phyloP scores from a whole-genome alignment of 352 stramenopile genomes.

The Phytophthora meadii region DNA sequence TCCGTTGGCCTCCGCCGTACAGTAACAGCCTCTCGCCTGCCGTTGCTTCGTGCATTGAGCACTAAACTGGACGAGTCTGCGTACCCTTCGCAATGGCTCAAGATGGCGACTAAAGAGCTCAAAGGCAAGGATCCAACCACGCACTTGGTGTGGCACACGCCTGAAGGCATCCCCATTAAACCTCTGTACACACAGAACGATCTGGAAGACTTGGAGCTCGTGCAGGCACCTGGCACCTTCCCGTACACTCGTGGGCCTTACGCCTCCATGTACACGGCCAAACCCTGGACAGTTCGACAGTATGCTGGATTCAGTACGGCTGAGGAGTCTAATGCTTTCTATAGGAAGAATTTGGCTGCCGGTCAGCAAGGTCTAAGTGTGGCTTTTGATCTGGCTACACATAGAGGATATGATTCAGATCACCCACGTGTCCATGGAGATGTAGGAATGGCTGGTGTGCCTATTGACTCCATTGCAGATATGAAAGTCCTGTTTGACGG shows the following conservation, averaged over 20 bases:
- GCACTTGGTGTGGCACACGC: constrained; percentile 82
- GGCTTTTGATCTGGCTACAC: constrained; percentile 98
- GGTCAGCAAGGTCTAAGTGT: constrained; percentile 94
- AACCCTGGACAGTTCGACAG: constrained; percentile 95
- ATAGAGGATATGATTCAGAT: constrained; percentile 97
- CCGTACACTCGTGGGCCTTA: constrained; percentile 95
- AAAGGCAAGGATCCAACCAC: constrained; percentile 79
- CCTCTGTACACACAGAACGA: constrained; percentile 94
- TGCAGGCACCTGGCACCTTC: constrained; percentile 87
- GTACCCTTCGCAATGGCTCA: constrained; percentile 60
- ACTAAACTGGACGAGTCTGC: constrained; percentile 41
- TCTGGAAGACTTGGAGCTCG: constrained; percentile 61
- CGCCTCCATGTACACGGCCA: constrained; percentile 97
- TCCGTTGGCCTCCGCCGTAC: constrained; percentile 2
- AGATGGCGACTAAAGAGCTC: constrained; percentile 82
- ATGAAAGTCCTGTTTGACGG: constrained; percentile 98
- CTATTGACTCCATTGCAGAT: constrained; percentile 97
- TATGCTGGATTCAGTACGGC: constrained; percentile 98
- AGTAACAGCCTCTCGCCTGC: neutral
- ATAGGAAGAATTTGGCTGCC: constrained; percentile 93
- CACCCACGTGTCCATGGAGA: constrained; percentile 95
- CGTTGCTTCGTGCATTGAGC: constrained; percentile 31
- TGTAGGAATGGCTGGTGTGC: constrained; percentile 97
- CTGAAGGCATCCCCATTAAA: constrained; percentile 96
- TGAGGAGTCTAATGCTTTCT: constrained; percentile 98